Base-by-base conservation (phyloP, 106 monocot genomes). In the Iris macrosiphon region DNA sequence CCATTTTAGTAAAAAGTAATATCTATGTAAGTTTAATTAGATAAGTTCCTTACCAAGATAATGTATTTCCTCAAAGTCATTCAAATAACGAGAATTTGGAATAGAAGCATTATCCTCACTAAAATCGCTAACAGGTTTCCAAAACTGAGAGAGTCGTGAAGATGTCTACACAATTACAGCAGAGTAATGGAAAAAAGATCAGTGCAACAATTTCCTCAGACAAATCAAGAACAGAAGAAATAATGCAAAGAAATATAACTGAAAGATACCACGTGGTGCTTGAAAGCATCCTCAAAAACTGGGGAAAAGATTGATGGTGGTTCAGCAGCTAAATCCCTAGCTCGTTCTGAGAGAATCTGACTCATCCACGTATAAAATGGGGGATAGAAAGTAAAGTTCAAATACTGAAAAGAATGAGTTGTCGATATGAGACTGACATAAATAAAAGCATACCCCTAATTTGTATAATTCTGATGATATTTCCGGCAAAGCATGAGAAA, bases 61-160 rank as follows among this genome's bases (percentile, higher is more conserved):
- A 49, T 71, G 75, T 12, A 98, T 59, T 72, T 91, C 98, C 70
- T 98, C 80, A 67, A 98, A 98, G 66, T 98, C 98, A 78, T 72
- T 87, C 45, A 86, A 35, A 72, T 98, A 98, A 42, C 98, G 98
- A 35, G 98, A 98, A 70, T 84, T 98, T 32, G 53, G 30, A 63
- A 60, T 32, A 48, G 88, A 69, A 58, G 66, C 11, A 71, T 41
- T 74, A 34, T 75, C 77, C 7, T 52, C 62, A 57, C 6, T 60
- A 31, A 62, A 60, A 57, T 61, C 59, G 37, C 43, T 34, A 45
- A 62, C 62, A 55, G 54, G 25, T 69, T 73, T 87, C 82, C 85
- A 85, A 33, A 98, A 86, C 18, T 87, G 69, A 40, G 80, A 60
- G 42, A 83, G 41, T 42, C 52, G 38, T 4, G 96, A 89, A 66